Evolutionary conservation across 108 stramenopile genomes (phyloP), one percentile per base, ranked within the genome.

Genomic region (Nitzschia putrida): DNA sequence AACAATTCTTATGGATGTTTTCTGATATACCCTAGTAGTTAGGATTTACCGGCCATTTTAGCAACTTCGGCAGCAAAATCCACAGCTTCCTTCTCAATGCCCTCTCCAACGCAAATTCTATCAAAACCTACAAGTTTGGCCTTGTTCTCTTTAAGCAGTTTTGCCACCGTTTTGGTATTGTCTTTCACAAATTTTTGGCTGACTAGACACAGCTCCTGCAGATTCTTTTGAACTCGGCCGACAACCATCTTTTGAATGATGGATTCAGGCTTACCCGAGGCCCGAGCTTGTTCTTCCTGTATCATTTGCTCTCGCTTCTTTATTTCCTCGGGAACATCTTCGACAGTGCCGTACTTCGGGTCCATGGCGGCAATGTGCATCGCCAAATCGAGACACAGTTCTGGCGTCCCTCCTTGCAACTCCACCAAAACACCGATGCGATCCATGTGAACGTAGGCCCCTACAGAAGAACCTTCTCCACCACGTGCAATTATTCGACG

Each of bases 311-410:
- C 89, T 74, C 86, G 88, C 45, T 88, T 90, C 54, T 92, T 57
- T 47, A 82, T 89, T 20, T 89, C 94, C 0, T 74, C 71, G 52
- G 88, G 88, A 29, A 91, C 89, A 65, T 87, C 88, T 5, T 90
- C 89, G 51, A 81, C 76, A 53, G 82, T 78, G 53, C 85, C 86
- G 57, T 85, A 90, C 10, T 79, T 71, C 39, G 92, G 89, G 53
- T 83, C 87, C 85, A 87, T 85, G 41, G 88, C 92, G n/a, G 84
- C 84, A 42, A 93, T 80, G 61, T 93, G 89, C 89, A 93, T 90
- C 78, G 83, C 85, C 60, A 88, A 57, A 53, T 90, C 86, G 16
- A 69, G 79, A 53, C 69, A 73, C 22, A 86, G 72, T 11, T 82
- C 65, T 41, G 74, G 71, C 24, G 74, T 63, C 20, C 78, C 86